These are phyloP conservation scores for Chlamydomonas reinhardtii DNA, from an alignment of 163 green algal species.

Conservation along the genomic window DNA sequence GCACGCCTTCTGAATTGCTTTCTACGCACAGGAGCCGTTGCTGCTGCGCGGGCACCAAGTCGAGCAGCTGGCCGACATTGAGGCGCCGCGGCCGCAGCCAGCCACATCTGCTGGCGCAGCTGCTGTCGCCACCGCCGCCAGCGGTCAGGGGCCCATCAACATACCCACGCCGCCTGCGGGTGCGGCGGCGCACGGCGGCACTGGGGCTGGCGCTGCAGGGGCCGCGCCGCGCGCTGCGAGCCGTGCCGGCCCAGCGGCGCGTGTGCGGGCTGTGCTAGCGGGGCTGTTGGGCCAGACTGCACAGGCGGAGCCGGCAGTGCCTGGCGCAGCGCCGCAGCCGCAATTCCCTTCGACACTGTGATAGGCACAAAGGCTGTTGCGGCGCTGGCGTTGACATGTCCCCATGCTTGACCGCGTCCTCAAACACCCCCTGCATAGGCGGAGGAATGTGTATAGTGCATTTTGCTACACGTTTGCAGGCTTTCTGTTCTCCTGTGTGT, in stretches of 20 bases:
- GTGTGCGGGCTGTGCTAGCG: not conserved
- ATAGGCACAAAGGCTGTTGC: not conserved
- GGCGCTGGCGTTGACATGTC: too few relatives aligned
- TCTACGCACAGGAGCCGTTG: not conserved
- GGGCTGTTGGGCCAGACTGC: not conserved
- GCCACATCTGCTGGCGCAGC: not conserved
- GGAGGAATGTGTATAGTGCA: too few relatives aligned
- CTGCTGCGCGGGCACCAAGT: not conserved
- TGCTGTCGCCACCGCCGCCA: not conserved
- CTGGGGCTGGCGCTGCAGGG: not conserved
- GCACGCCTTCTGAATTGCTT: not conserved
- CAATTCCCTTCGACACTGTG: constrained; percentile 22
- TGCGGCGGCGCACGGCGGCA: not conserved
- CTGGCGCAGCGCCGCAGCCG: not conserved
- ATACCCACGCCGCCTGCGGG: not conserved
- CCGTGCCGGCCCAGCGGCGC: not conserved
- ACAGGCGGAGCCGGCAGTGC: not conserved
- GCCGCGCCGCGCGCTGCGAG: not conserved
- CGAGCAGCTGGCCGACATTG: not conserved
- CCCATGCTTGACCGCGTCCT: too few relatives aligned
- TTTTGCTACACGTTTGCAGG: too few relatives aligned
- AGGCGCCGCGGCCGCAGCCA: not conserved
- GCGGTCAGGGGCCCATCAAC: not conserved
- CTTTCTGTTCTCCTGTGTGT: too few relatives aligned
- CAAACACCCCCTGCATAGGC: too few relatives aligned